Conservation (phyloP, 768 basidiomycete species). For the Lactarius akahatsu region DNA sequence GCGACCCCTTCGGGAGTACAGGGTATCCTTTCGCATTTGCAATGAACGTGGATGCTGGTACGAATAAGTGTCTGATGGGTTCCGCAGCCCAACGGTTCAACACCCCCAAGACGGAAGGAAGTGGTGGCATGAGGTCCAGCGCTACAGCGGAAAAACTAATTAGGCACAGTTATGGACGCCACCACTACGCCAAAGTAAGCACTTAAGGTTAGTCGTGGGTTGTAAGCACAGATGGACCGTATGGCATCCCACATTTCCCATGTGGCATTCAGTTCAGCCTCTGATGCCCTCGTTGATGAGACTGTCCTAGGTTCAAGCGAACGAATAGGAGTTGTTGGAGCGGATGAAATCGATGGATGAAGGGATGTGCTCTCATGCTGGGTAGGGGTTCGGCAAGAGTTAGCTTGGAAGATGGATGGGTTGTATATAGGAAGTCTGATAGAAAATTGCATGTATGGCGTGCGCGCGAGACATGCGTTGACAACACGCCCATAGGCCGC, state of each 20-base stretch:
- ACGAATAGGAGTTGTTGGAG: conserved; percentile 29
- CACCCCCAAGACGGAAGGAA: conserved; percentile 74
- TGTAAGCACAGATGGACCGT: conserved; percentile 85
- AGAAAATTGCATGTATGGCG: conserved; percentile 75
- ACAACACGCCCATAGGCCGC: conserved; percentile 93
- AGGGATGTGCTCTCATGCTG: conserved; percentile 18
- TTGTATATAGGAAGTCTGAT: conserved; percentile 83
- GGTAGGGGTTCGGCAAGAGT: conserved; percentile 32
- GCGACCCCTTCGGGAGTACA: conserved; percentile 90
- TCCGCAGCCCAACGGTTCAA: conserved; percentile 91
- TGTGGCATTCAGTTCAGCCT: conserved; percentile 64
- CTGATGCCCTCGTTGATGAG: conserved; percentile 42
- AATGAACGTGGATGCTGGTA: conserved; percentile 90
- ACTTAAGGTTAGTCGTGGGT: conserved; percentile 71
- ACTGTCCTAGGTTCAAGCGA: conserved; percentile 32
- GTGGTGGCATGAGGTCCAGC: conserved; percentile 85
- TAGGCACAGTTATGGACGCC: conserved; percentile 19
- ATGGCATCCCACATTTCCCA: conserved; percentile 99
- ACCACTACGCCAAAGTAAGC: conserved; percentile 32
- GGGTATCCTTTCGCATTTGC: conserved; percentile 96
- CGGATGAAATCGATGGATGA: conserved; percentile 24
- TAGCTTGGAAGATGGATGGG: conserved; percentile 56
- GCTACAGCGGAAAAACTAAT: conserved; percentile 49
- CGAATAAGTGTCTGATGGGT: conserved; percentile 82
- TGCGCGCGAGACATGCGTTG: conserved; percentile 68